Evolutionary conservation across 305 asterid genomes (phyloP).

Genomic region (Fraxinus platypoda): DNA sequence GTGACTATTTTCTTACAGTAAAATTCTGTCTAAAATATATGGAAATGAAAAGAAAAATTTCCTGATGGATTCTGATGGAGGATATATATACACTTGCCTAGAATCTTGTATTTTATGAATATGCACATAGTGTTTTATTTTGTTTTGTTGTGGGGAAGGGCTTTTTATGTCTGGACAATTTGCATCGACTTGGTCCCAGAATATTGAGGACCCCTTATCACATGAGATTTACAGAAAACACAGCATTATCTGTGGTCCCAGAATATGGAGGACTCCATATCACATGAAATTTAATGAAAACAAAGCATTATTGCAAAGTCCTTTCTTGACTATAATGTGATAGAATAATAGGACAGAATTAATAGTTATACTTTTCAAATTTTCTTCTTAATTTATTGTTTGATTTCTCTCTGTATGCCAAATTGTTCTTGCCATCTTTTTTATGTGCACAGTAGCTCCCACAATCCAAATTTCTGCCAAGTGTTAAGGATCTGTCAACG

Average conservation of each 20-base stretch:
- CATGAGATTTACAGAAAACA: neutral
- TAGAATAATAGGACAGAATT: neutral
- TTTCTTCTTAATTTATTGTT: neutral
- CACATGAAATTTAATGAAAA: neutral
- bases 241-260: neutral
- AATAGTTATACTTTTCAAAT: neutral
- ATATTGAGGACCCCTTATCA: neutral
- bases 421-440: neutral
- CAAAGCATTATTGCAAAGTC: neutral
- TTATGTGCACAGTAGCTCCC: neutral
- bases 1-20: neutral
- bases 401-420: neutral
- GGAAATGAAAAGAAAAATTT: neutral
- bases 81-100: neutral
- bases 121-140: neutral
- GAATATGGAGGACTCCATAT: neutral
- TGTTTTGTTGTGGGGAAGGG: neutral
- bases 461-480: neutral
- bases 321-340: neutral
- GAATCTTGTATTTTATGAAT: neutral
- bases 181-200: neutral
- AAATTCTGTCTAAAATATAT: neutral
- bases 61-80: neutral
- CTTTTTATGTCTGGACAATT: neutral
- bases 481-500: neutral